Evolutionary conservation across 2,329 filamentous ascomycete genomes (phyloP).

Genomic region (Colletotrichum magnum): DNA sequence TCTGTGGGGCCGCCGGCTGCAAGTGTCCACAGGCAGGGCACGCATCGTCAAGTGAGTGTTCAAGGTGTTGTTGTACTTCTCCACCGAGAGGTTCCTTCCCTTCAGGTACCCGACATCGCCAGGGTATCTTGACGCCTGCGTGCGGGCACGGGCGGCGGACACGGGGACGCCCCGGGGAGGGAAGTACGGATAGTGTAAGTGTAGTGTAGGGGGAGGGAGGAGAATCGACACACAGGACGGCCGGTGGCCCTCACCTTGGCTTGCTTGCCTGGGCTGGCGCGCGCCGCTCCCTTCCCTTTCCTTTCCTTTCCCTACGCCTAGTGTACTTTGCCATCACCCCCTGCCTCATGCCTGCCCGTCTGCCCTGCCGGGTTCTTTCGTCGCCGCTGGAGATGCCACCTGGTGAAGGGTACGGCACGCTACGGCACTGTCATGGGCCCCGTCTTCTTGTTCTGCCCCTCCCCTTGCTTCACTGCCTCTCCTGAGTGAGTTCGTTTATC

Average conservation of each 20-base stretch:
- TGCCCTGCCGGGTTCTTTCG: conserved; percentile 18
- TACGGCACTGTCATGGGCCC: neutral
- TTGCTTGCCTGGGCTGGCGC: neutral
- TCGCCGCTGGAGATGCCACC: conserved; percentile 17
- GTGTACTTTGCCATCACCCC: neutral
- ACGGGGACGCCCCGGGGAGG: conserved; percentile 31
- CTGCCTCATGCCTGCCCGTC: neutral
- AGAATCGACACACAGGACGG: conserved; percentile 9
- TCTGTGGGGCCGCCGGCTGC: conserved; percentile 33
- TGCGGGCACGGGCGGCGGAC: conserved; percentile 1
- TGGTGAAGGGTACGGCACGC: neutral
- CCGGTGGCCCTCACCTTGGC: conserved; percentile 2
- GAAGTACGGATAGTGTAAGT: too few species aligned
- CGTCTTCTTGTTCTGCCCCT: conserved; percentile 8
- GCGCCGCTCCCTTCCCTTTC: conserved; percentile 13
- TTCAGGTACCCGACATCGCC: neutral
- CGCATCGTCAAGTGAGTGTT: neutral
- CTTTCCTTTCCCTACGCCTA: conserved; percentile 10
- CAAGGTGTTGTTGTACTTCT: conserved; percentile 5
- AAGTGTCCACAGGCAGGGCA: neutral
- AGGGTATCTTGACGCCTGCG: conserved; percentile 14
- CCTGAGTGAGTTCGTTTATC: neutral
- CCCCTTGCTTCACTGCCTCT: neutral
- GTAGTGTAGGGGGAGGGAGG: conserved; percentile 1
- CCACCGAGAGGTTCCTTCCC: conserved; percentile 13